Percentiles rank a stretch among this genome's conserved stretches.
phyloP scores from a whole-genome alignment of 2,329 filamentous ascomycete species.

The Fusarium tanahbumbuense region DNA sequence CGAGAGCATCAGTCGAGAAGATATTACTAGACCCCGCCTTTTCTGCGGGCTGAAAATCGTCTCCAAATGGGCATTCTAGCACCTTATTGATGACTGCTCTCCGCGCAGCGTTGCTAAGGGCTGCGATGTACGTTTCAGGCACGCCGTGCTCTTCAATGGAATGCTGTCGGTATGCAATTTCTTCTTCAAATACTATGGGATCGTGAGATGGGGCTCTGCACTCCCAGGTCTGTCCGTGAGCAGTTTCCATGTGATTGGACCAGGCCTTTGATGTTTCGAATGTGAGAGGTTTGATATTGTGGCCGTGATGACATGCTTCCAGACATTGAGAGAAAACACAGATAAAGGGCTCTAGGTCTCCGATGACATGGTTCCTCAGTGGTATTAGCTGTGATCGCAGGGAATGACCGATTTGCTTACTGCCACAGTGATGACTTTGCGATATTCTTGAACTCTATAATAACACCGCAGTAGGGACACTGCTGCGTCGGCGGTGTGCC shows the following conservation, averaged over 20 bases:
- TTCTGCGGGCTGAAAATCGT: not conserved
- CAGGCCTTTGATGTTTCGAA: constrained; percentile 5
- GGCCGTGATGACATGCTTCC: not conserved
- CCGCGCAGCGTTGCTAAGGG: not conserved
- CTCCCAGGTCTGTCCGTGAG: not conserved
- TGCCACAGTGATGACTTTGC: not conserved
- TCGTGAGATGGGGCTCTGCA: not conserved
- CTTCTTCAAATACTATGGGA: not conserved
- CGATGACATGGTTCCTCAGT: not conserved
- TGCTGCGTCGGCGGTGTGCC: not conserved
- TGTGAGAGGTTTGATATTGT: not conserved
- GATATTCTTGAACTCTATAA: not conserved
- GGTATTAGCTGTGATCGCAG: not conserved
- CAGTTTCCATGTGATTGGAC: not conserved
- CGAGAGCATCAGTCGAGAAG: not conserved
- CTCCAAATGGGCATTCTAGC: not conserved
- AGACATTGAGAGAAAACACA: not conserved
- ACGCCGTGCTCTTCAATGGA: not conserved
- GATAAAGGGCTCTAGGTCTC: not conserved
- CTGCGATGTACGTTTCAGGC: not conserved
- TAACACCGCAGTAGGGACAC: constrained; percentile 4
- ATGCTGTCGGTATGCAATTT: not conserved
- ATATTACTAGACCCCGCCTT: not conserved
- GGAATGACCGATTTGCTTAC: not conserved
- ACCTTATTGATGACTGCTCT: not conserved